Evolutionary conservation across 768 basidiomycete genomes (phyloP), one percentile per base, ranked within the genome.

Genomic region (Auricularia cornea): DNA sequence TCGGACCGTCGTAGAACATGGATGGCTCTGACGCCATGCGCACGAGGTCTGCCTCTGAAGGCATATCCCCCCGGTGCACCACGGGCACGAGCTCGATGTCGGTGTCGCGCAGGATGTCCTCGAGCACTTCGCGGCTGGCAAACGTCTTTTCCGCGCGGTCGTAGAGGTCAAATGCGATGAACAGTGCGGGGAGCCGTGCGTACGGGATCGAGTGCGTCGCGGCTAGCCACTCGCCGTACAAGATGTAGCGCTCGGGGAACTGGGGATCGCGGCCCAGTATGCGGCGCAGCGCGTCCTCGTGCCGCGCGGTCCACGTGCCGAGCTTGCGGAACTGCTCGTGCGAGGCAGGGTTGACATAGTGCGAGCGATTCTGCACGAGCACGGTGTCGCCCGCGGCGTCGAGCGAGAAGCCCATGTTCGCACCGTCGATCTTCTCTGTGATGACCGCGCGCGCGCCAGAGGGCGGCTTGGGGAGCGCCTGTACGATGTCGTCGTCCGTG

Each of bases 341-440:
- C n/a, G 80, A 76, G 6, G 76, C 69, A 6, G 83, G 75, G 69
- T 79, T 80, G 54, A 86, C 78, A 66, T 79, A 84, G 72, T 86
- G 85, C 12, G 84, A 84, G 18, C 85, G 79, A 67, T 87, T 87
- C 70, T 87, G 86, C 1, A 84, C 78, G 54, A 83, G 59, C 62
- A 86, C 77, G 20, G 75, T 73, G 6, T 73, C 72, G 29, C 79
- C 71, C 65, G 81, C 79, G 4, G 76, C 67, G 1, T 81, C 81
- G 28, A 86, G 76, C 23, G 83, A 84, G 70, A 86, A 81, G 5
- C 84, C 86, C 81, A 86, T 82, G 70, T 87, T 86, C 44, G 85
- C 84, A 3, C 86, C 86, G 71, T 86, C 85, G 59, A 86, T 76
- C 68, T 87, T 86, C 68, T 87, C 86, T 3, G 84, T 84, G 69